phyloP scores from a whole-genome alignment of 1,284 basidiomycete species.

The Sporisorium sorghi region DNA sequence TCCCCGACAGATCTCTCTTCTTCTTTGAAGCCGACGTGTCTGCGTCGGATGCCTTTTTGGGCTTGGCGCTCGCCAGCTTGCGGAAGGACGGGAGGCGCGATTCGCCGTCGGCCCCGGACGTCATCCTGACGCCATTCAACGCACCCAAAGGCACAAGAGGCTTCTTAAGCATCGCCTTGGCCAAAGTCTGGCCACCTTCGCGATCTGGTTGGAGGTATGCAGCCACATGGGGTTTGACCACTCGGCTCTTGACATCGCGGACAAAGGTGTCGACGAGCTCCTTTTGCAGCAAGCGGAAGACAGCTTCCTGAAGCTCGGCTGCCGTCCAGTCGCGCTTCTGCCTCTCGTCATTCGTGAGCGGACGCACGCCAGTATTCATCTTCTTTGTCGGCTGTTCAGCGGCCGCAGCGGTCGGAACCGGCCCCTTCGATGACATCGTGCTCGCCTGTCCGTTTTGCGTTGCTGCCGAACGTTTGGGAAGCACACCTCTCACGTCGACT shows the following conservation, averaged over 20 bases:
- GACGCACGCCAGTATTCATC: conserved; percentile 34
- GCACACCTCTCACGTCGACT: conserved; percentile 42
- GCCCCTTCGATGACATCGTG: not conserved
- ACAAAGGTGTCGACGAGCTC: conserved; percentile 77
- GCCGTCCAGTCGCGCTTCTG: conserved; percentile 74
- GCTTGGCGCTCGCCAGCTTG: conserved; percentile 16
- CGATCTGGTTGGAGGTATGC: conserved; percentile 73
- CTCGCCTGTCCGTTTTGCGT: not conserved
- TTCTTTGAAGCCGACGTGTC: conserved; percentile 8
- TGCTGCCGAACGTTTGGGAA: not conserved
- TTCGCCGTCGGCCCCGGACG: conserved; percentile 9
- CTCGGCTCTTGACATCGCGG: conserved; percentile 78
- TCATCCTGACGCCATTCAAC: conserved; percentile 2
- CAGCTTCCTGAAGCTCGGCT: conserved; percentile 76
- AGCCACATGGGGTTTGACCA: conserved; percentile 75
- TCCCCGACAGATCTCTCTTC: conserved; percentile 5
- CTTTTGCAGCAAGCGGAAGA: conserved; percentile 75
- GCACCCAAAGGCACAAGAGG: not conserved
- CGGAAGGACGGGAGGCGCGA: conserved; percentile 53
- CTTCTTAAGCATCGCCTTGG: conserved; percentile 27
- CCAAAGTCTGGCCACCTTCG: conserved; percentile 67
- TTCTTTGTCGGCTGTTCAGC: conserved; percentile 7
- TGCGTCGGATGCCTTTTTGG: conserved; percentile 11
- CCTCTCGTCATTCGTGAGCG: conserved; percentile 32
- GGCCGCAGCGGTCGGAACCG: not conserved